Conservation (phyloP, 2,329 filamentous ascomycete species). For the Penicillium sp. region DNA sequence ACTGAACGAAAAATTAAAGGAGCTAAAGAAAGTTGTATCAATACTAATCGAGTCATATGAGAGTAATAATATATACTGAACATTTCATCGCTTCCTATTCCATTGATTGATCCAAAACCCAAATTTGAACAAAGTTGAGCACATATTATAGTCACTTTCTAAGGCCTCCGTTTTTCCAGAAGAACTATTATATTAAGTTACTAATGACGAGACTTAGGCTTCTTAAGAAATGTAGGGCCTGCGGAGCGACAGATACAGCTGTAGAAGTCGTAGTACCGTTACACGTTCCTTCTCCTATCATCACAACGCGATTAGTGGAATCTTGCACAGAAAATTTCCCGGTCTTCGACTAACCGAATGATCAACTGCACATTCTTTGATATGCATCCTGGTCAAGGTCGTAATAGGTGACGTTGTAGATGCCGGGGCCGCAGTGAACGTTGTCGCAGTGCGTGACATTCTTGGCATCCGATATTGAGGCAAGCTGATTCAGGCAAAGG, state of each 20-base stretch:
- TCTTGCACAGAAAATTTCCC: too few species aligned
- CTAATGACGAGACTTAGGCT: not conserved
- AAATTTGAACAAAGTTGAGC: not conserved
- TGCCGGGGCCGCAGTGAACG: too few species aligned
- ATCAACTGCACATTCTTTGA: too few species aligned
- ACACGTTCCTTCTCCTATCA: not conserved
- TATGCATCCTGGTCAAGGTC: too few species aligned
- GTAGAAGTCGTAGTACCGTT: not conserved
- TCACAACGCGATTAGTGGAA: too few species aligned
- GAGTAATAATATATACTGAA: not conserved
- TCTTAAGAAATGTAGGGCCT: not conserved
- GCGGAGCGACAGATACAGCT: not conserved
- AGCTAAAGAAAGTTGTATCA: not conserved
- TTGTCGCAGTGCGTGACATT: too few species aligned
- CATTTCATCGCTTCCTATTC: too few species aligned
- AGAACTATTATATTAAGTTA: not conserved
- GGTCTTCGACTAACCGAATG: too few species aligned
- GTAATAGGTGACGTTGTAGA: too few species aligned
- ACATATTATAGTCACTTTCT: not conserved
- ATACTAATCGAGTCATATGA: not conserved
- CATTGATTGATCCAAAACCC: too few species aligned
- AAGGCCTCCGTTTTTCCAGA: not conserved
- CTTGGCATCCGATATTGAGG: too few species aligned
- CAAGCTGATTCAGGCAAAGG: too few species aligned
- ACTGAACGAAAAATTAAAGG: not conserved